A percentile compares a stretch with the other conserved stretches of the same genome.
phyloP scores from a whole-genome alignment of 1,284 basidiomycete species.

The Spongispora temasekensis region DNA sequence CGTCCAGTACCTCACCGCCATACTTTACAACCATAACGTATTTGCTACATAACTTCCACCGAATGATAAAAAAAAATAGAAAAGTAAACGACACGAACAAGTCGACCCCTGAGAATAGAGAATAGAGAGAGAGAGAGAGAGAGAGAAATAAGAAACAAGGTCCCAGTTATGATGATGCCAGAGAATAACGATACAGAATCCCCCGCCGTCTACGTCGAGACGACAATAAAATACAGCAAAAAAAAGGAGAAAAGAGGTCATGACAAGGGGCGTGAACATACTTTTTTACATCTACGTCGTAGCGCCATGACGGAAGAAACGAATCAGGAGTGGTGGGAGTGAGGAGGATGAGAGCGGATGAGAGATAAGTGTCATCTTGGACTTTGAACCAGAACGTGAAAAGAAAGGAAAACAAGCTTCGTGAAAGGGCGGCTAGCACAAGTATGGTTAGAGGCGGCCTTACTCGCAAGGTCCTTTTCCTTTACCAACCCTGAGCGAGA shows the following conservation, averaged over 20 bases:
- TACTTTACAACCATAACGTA: conserved; percentile 41
- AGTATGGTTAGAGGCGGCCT: conserved; percentile 2
- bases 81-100: conserved; percentile 25
- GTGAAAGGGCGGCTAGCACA: conserved; percentile 10
- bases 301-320: background rate
- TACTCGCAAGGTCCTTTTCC: conserved; percentile 6
- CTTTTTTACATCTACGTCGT: conserved; percentile 32
- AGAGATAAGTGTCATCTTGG: too few species aligned
- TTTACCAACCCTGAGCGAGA: conserved; percentile 6
- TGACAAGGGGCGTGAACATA: conserved; percentile 7
- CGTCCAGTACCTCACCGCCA: too few species aligned
- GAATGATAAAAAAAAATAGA: background rate
- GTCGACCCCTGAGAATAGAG: too few species aligned
- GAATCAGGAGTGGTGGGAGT: background rate
- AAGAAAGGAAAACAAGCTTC: conserved; percentile 7
- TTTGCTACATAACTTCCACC: conserved; percentile 32
- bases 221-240: conserved; percentile 31
- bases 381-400: too few species aligned
- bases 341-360: conserved; percentile 4
- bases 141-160: too few species aligned
- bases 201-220: conserved; percentile 20
- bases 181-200: conserved; percentile 37
- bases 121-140: too few species aligned
- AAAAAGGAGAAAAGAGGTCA: conserved; percentile 21
- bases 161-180: conserved; percentile 35